These are phyloP conservation scores for Termitomyces sp. DNA, from an alignment of 1,284 basidiomycete species.

Conservation along the genomic window DNA sequence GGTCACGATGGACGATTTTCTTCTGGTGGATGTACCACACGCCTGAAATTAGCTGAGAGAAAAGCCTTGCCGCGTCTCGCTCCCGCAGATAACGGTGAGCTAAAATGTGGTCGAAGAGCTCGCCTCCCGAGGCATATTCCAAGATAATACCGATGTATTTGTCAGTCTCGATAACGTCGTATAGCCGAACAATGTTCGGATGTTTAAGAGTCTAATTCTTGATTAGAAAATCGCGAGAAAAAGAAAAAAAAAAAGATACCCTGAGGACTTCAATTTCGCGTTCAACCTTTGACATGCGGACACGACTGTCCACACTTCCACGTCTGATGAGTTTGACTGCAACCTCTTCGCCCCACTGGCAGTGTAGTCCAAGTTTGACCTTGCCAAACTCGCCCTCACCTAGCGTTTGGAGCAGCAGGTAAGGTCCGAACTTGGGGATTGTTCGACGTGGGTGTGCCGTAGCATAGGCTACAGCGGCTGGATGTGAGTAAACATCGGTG, in stretches of 20 bases:
- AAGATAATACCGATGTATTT: slow-evolving; percentile 99
- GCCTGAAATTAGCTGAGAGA: slow-evolving; percentile 97
- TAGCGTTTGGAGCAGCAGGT: slow-evolving; percentile 90
- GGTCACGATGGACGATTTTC: slow-evolving; percentile 98
- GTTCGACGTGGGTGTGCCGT: slow-evolving; percentile 79
- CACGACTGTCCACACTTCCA: slow-evolving; percentile 84
- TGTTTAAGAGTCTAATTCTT: slow-evolving; percentile 78
- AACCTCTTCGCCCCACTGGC: slow-evolving; percentile 96
- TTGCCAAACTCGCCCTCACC: slow-evolving; percentile 99
- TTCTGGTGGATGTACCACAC: slow-evolving; percentile 99
- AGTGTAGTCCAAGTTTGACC: slow-evolving; percentile 95
- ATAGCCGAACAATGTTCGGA: slow-evolving; percentile 96
- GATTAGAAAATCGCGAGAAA: slow-evolving; percentile 11
- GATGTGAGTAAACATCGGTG: slow-evolving; percentile 77
- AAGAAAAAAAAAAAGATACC: slow-evolving; percentile 36
- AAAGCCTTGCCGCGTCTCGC: slow-evolving; percentile 92
- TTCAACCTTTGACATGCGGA: slow-evolving; percentile 93
- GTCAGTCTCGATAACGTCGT: slow-evolving; percentile 99
- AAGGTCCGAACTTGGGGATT: slow-evolving; percentile 92
- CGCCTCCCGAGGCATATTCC: slow-evolving; percentile 97
- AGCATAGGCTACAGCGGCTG: slow-evolving; percentile 81
- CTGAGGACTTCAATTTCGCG: slow-evolving; percentile 96
- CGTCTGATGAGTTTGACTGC: slow-evolving; percentile 97
- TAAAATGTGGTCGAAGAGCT: slow-evolving; percentile 98
- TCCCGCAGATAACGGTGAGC: slow-evolving; percentile 97